Percentiles rank a stretch among this genome's conserved stretches.
phyloP scores from a whole-genome alignment of 257 asterid genomes.

The Plectranthus barbatus region DNA sequence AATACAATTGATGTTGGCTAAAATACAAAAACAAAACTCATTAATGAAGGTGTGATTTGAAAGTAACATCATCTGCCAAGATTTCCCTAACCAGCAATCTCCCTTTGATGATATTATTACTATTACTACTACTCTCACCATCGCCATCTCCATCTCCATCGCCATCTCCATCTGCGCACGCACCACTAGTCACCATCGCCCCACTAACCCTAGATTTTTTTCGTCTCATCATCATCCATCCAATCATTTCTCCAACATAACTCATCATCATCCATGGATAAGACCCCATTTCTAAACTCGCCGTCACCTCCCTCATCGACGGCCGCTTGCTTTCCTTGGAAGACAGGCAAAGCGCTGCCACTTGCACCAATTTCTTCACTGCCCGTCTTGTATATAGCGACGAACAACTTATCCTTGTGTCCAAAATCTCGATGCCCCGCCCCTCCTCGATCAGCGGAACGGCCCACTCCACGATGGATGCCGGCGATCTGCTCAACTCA shows the following conservation, averaged over 20 bases:
- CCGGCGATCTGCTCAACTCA: conserved; percentile 43
- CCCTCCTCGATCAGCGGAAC: conserved; percentile 27
- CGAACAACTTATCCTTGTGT: conserved; percentile 16
- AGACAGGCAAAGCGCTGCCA: conserved; percentile 49
- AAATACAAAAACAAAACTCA: not conserved
- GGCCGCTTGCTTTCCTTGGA: conserved; percentile 31
- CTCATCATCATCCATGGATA: conserved; percentile 17
- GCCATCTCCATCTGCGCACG: conserved; percentile 9
- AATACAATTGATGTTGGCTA: no score
- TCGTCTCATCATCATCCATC: conserved; percentile 18
- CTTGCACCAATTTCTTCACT: conserved; percentile 16
- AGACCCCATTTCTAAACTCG: conserved; percentile 24
- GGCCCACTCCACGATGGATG: conserved; percentile 67
- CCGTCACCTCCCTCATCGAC: conserved; percentile 36
- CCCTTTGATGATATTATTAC: conserved; percentile 27
- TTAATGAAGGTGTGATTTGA: conserved; percentile 12
- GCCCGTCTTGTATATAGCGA: conserved; percentile 23
- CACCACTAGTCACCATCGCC: not conserved
- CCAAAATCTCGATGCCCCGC: conserved; percentile 31
- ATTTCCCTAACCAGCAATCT: conserved; percentile 51
- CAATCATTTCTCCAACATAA: conserved; percentile 23
- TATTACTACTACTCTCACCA: conserved; percentile 4
- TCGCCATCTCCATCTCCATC: conserved; percentile 5
- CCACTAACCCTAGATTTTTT: conserved; percentile 13
- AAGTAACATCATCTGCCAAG: conserved; percentile 50